Evolutionary conservation across 805 yeast species (phyloP).

Genomic region (Naumovozyma dairenensis): DNA sequence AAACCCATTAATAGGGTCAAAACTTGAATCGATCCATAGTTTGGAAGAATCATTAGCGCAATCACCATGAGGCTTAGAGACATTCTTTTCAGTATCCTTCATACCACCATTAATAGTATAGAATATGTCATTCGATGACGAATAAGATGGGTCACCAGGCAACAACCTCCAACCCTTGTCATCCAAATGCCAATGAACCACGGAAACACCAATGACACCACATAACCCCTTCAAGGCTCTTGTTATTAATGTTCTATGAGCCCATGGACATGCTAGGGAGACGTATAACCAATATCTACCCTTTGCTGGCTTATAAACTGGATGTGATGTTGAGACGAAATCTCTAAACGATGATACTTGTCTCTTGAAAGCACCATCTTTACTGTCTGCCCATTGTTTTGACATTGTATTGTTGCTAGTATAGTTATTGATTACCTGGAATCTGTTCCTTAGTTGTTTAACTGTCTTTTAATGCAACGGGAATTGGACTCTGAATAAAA

Average conservation of each 20-base stretch:
- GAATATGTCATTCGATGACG: slow-evolving; percentile 5
- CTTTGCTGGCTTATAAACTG: slow-evolving; percentile 62
- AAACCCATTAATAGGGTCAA: slow-evolving; percentile 51
- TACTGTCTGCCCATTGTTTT: slow-evolving; percentile 24
- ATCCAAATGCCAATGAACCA: slow-evolving; percentile 89
- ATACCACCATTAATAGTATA: slow-evolving; percentile 17
- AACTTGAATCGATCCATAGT: slow-evolving; percentile 32
- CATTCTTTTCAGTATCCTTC: slow-evolving; percentile 4
- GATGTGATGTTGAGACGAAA: slow-evolving; percentile 40
- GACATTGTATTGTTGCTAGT: slow-evolving; percentile 12
- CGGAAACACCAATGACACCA: slow-evolving; percentile 52
- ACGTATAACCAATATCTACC: slow-evolving; percentile 82
- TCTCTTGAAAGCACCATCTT: slow-evolving; percentile 49
- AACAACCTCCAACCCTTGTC: slow-evolving; percentile 78
- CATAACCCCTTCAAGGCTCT: slow-evolving; percentile 65
- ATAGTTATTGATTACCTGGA: not conserved
- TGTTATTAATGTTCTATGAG: slow-evolving; percentile 72
- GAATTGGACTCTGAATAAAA: too few species aligned
- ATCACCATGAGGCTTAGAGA: slow-evolving; percentile 8
- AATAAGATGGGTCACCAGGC: slow-evolving; percentile 5
- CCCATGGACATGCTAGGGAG: slow-evolving; percentile 91
- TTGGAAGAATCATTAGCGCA: slow-evolving; percentile 16
- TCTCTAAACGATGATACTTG: slow-evolving; percentile 53
- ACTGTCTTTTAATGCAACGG: too few species aligned
- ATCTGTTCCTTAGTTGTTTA: too few species aligned